Conservation (phyloP, 768 basidiomycete genomes). For the Hemileccinum impolitum region DNA sequence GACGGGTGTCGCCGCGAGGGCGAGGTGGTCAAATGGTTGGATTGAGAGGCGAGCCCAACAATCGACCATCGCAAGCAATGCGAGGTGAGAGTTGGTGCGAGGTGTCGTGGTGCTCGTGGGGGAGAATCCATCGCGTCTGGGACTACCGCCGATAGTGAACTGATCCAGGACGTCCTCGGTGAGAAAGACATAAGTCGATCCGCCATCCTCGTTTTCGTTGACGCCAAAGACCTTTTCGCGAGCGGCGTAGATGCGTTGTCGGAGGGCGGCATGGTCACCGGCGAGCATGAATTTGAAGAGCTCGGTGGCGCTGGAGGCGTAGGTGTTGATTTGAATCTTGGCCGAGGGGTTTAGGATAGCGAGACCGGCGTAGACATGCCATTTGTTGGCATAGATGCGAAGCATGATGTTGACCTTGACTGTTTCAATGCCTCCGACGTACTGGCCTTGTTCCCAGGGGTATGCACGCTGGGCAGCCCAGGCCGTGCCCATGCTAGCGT, state of each 20-base stretch:
- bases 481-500: slow-evolving; percentile 90
- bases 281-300: slow-evolving; percentile 95
- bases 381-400: slow-evolving; percentile 94
- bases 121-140: slow-evolving; percentile 7
- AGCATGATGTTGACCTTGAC: slow-evolving; percentile 95
- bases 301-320: slow-evolving; percentile 78
- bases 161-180: slow-evolving; percentile 83
- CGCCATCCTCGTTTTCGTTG: slow-evolving; percentile 27
- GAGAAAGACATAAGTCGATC: slow-evolving; percentile 65
- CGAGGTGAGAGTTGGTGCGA: slow-evolving; percentile 82
- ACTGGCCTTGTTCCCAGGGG: slow-evolving; percentile 94
- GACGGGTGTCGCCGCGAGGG: slow-evolving; percentile 91
- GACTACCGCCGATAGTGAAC: slow-evolving; percentile 70
- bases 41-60: slow-evolving; percentile 90
- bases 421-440: slow-evolving; percentile 96
- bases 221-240: slow-evolving; percentile 73
- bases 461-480: slow-evolving; percentile 78
- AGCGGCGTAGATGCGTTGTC: slow-evolving; percentile 70
- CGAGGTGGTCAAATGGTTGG: slow-evolving; percentile 86
- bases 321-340: slow-evolving; percentile 85
- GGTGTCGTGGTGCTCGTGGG: slow-evolving; percentile 12
- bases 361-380: slow-evolving; percentile 99
- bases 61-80: slow-evolving; percentile 96
- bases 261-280: slow-evolving; percentile 50
- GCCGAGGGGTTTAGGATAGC: slow-evolving; percentile 96